Conservation (phyloP, 495 filamentous ascomycete species). For the Aspergillus homomorphus region DNA sequence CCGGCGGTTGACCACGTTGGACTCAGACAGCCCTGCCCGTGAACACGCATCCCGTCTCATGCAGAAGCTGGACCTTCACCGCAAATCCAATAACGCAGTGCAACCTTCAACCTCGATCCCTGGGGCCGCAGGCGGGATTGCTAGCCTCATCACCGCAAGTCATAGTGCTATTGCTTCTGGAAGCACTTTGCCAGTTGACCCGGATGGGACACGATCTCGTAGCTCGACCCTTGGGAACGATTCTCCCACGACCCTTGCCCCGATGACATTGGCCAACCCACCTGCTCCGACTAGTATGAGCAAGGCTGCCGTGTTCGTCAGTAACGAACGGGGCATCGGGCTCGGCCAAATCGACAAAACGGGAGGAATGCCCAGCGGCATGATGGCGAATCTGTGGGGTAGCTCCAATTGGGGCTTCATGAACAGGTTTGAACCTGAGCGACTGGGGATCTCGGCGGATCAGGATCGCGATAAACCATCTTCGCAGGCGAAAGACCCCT, state of each 20-base stretch:
- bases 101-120: slow-evolving; percentile 34
- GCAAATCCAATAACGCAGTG: slow-evolving; percentile 61
- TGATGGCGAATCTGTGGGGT: slow-evolving; percentile 92
- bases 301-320: slow-evolving; percentile 77
- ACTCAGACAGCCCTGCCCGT: slow-evolving; percentile 57
- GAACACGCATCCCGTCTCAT: slow-evolving; percentile 81
- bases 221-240: slow-evolving; percentile 37
- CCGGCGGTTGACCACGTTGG: slow-evolving; percentile 47
- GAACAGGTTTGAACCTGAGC: slow-evolving; percentile 60
- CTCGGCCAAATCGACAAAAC: slow-evolving; percentile 56
- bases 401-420: slow-evolving; percentile 79
- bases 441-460: slow-evolving; percentile 41
- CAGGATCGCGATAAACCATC: slow-evolving; percentile 28
- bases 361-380: slow-evolving; percentile 72
- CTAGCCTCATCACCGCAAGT: slow-evolving; percentile 81
- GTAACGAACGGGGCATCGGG: slow-evolving; percentile 68
- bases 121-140: slow-evolving; percentile 65
- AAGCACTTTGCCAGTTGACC: slow-evolving; percentile 39
- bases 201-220: slow-evolving; percentile 30
- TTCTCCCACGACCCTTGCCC: slow-evolving; percentile 68
- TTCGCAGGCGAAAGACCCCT: slow-evolving; percentile 31
- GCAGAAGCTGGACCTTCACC: slow-evolving; percentile 86
- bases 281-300: slow-evolving; percentile 86
- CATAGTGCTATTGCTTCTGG: slow-evolving; percentile 69
- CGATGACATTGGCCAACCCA: slow-evolving; percentile 76